phyloP scores from a whole-genome alignment of 345 rosid species.

The Zanthoxylum bungeanum region DNA sequence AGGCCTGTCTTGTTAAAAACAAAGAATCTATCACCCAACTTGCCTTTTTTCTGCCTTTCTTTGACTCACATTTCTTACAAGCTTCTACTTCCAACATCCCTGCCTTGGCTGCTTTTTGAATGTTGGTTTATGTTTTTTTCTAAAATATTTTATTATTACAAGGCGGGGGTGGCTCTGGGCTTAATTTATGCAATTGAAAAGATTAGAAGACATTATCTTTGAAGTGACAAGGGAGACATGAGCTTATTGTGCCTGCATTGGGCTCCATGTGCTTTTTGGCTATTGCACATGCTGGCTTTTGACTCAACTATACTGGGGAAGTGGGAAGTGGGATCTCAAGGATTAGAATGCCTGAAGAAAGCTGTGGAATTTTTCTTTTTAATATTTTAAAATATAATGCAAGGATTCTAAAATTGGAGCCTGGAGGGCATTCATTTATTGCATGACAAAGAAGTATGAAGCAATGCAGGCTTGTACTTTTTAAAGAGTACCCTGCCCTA shows the following conservation, averaged over 20 bases:
- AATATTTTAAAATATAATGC: too few species aligned
- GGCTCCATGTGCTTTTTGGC: slow-evolving; percentile 64
- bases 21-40: slow-evolving; percentile 40
- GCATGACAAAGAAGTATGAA: too few species aligned
- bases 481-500: slow-evolving; percentile 1
- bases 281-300: slow-evolving; percentile 60
- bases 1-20: slow-evolving; percentile 59
- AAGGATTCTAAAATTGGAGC: neutral
- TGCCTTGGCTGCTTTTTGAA: too few species aligned
- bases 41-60: slow-evolving; percentile 7
- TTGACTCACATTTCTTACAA: slow-evolving; percentile 21
- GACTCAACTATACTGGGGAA: slow-evolving; percentile 34
- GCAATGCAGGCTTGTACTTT: slow-evolving; percentile 4
- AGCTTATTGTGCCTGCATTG: slow-evolving; percentile 40
- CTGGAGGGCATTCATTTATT: neutral
- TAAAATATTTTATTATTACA: too few species aligned
- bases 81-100: too few species aligned
- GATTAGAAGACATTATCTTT: too few species aligned
- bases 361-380: too few species aligned
- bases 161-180: too few species aligned
- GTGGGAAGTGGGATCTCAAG: slow-evolving; percentile 11
- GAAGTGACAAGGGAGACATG: too few species aligned
- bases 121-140: too few species aligned
- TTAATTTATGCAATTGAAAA: too few species aligned
- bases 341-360: too few species aligned